Percentiles rank a stretch among this genome's conserved stretches.
phyloP scores from a whole-genome alignment of 257 asterid genomes.

The Primulina huaijiensis region DNA sequence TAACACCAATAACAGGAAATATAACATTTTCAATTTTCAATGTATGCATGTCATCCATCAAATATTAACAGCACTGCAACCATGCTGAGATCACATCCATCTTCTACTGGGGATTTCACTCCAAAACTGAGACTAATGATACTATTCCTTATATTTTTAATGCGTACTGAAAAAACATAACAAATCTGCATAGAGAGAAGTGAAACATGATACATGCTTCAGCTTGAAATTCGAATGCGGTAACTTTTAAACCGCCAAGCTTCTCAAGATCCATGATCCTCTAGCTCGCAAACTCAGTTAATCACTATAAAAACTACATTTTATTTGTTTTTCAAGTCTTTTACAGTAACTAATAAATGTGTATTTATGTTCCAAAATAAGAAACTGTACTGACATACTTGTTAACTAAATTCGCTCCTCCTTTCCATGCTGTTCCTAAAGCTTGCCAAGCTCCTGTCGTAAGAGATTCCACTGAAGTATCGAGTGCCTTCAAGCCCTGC shows the following conservation, averaged over 20 bases:
- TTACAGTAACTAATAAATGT: background rate
- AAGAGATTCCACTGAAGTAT: slow-evolving; percentile 76
- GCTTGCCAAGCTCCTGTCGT: slow-evolving; percentile 99
- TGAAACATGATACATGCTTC: slow-evolving; percentile 6
- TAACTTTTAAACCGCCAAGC: slow-evolving; percentile 9
- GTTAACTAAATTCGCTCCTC: slow-evolving; percentile 64
- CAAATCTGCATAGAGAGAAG: background rate
- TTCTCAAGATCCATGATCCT: background rate
- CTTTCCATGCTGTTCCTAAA: slow-evolving; percentile 92
- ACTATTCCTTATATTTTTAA: background rate
- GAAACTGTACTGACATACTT: slow-evolving; percentile 34
- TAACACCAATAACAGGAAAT: background rate
- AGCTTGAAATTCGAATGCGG: slow-evolving; percentile 13
- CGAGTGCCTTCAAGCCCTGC: slow-evolving; percentile 88
- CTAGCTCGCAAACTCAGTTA: background rate
- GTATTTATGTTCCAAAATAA: background rate
- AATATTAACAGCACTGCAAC: background rate
- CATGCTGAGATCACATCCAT: slow-evolving; percentile 5
- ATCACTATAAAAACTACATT: background rate
- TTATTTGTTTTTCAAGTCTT: background rate
- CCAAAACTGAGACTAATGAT: slow-evolving; percentile 10
- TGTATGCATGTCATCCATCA: slow-evolving; percentile 6
- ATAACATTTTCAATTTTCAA: background rate
- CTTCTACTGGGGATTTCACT: background rate
- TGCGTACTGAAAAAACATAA: background rate